Conservation (phyloP, 257 asterid species). For the Solanum phureja region DNA sequence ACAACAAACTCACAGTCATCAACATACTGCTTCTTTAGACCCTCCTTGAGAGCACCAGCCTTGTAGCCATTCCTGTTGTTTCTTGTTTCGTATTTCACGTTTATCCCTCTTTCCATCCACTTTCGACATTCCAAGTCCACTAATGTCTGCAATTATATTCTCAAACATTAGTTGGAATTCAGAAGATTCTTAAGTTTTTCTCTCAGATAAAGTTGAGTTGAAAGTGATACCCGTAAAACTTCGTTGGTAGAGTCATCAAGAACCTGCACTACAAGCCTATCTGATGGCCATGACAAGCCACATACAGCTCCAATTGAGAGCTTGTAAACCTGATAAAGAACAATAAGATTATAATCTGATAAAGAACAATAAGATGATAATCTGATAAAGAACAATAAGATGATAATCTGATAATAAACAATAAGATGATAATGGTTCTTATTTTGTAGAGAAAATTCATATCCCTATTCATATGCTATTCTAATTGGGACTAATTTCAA, state of each 20-base stretch:
- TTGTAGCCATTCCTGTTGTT: slow-evolving; percentile 90
- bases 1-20: slow-evolving; percentile 76
- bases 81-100: slow-evolving; percentile 71
- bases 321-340: slow-evolving; percentile 61
- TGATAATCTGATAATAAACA: slow-evolving; percentile 19
- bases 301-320: slow-evolving; percentile 83
- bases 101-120: slow-evolving; percentile 64
- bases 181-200: background rate
- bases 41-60: slow-evolving; percentile 91
- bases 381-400: slow-evolving; percentile 20
- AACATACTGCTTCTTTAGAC: slow-evolving; percentile 63
- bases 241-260: slow-evolving; percentile 87
- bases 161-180: background rate
- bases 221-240: slow-evolving; percentile 50
- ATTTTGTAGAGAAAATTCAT: background rate
- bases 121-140: slow-evolving; percentile 67
- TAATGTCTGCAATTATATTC: slow-evolving; percentile 33
- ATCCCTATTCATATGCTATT: background rate
- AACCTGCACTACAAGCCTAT: slow-evolving; percentile 62
- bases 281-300: slow-evolving; percentile 78
- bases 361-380: background rate
- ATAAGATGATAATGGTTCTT: background rate
- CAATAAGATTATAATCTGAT: slow-evolving; percentile 18
- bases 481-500: background rate
- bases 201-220: background rate